These are phyloP conservation scores for Tuber brumale DNA, from an alignment of 495 filamentous ascomycete species.

Conservation along the genomic window DNA sequence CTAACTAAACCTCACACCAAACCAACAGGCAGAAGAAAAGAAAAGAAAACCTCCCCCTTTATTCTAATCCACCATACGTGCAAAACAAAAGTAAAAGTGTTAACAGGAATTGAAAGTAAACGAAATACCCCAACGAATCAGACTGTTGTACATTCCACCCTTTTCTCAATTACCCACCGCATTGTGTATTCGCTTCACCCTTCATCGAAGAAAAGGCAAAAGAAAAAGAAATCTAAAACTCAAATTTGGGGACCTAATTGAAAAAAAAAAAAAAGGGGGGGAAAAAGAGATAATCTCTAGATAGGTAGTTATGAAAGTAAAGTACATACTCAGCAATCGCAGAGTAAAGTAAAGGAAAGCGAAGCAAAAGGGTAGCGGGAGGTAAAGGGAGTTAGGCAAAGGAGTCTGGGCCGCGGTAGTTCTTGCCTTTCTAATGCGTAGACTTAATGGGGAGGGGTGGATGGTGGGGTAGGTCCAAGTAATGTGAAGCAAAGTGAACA, in stretches of 20 bases:
- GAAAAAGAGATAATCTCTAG: neutral
- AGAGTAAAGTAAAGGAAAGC: neutral
- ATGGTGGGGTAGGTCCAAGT: neutral
- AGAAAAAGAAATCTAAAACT: slow-evolving; percentile 6
- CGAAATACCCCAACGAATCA: neutral
- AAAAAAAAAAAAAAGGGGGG: neutral
- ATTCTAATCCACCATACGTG: neutral
- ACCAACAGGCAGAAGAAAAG: neutral
- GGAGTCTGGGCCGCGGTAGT: neutral
- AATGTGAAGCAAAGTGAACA: neutral
- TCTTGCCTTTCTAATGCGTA: neutral
- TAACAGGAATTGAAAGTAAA: neutral
- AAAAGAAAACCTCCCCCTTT: neutral
- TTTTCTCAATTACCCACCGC: neutral
- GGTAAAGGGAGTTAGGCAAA: neutral
- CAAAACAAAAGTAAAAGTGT: neutral
- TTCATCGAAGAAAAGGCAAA: neutral
- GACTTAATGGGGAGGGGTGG: neutral
- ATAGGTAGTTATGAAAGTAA: neutral
- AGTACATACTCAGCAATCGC: neutral
- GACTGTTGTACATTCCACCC: neutral
- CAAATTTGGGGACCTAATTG: neutral
- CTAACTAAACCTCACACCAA: neutral
- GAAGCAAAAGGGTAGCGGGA: neutral
- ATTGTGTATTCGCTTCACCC: neutral